A percentile compares a stretch with the other conserved stretches of the same genome.
Evolutionary conservation across 352 stramenopile genomes (phyloP).

Genomic region (Phytophthora crassamura): DNA sequence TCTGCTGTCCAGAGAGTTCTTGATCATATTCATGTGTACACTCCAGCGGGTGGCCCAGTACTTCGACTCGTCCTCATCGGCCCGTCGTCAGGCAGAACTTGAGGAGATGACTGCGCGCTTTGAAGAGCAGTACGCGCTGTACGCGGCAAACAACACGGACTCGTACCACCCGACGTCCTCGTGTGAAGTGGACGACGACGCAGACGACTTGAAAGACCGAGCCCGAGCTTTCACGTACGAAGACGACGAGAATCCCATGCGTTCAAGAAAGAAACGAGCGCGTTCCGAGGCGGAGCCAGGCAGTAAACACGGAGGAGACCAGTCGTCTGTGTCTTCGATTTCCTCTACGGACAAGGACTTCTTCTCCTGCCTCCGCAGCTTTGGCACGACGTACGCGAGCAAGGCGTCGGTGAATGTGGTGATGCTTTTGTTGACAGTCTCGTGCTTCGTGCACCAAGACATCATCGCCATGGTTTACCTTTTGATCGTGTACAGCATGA

Average conservation of each 20-base stretch:
- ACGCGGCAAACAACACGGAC: conserved; percentile 46
- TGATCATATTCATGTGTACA: conserved; percentile 77
- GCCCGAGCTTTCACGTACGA: conserved; percentile 44
- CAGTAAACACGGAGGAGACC: conserved; percentile 18
- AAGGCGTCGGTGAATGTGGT: conserved; percentile 82
- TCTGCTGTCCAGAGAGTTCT: conserved; percentile 60
- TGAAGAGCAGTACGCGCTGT: conserved; percentile 55
- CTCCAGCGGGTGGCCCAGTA: conserved; percentile 79
- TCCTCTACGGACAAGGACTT: conserved; percentile 58
- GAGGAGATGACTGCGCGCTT: conserved; percentile 50
- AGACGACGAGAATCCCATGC: conserved; percentile 23
- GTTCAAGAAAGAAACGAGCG: conserved; percentile 20
- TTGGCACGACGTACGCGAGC: conserved; percentile 75
- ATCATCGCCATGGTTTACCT: conserved; percentile 81
- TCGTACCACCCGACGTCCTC: conserved; percentile 54
- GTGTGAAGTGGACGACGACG: conserved; percentile 59
- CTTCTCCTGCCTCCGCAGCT: conserved; percentile 66
- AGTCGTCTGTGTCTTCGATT: conserved; percentile 12
- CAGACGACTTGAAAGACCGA: conserved; percentile 56
- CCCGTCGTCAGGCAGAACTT: conserved; percentile 40
- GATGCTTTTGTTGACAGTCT: conserved; percentile 80
- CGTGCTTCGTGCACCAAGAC: conserved; percentile 81
- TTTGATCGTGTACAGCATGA: conserved; percentile 82
- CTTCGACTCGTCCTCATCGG: conserved; percentile 61
- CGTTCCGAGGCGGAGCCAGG: conserved; percentile 8